Conservation (phyloP, 805 yeast species). For the Clavispora santaluciae region DNA sequence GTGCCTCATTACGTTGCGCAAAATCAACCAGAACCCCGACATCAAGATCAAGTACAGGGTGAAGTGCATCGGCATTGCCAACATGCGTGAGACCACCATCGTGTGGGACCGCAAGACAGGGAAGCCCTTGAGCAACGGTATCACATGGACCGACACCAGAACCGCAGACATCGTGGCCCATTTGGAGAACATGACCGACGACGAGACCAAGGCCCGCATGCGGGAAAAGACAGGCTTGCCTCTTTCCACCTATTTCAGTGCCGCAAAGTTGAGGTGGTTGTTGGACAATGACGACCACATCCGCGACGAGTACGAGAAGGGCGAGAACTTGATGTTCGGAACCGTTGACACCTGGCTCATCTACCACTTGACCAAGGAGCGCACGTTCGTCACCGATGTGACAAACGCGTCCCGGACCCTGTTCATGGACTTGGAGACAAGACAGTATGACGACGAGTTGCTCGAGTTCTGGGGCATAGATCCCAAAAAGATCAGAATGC, state of each 20-base stretch:
- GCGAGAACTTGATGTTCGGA: constrained; percentile 81
- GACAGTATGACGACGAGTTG: constrained; percentile 70
- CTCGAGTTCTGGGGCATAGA: constrained; percentile 79
- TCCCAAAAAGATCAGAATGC: constrained; percentile 56
- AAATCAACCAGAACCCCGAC: constrained; percentile 48
- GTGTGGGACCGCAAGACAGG: constrained; percentile 87
- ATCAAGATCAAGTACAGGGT: constrained; percentile 55
- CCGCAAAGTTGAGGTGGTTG: constrained; percentile 85
- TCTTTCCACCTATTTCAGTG: constrained; percentile 85
- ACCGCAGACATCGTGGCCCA: constrained; percentile 68
- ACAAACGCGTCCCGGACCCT: constrained; percentile 91
- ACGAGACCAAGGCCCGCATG: constrained; percentile 52
- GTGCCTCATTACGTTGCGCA: constrained; percentile 53
- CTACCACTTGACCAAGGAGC: constrained; percentile 71
- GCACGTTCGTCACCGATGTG: constrained; percentile 73
- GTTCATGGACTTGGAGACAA: constrained; percentile 76
- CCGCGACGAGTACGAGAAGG: constrained; percentile 62
- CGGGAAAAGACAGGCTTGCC: constrained; percentile 77
- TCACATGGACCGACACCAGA: constrained; percentile 95
- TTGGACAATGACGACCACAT: constrained; percentile 71
- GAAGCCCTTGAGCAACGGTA: constrained; percentile 76
- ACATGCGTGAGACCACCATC: constrained; percentile 92
- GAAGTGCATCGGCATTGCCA: constrained; percentile 80
- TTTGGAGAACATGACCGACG: constrained; percentile 49
- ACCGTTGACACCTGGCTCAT: constrained; percentile 94